These are phyloP conservation scores for Talaromyces pinophilus DNA, from an alignment of 2,329 filamentous ascomycete species.

Conservation along the genomic window DNA sequence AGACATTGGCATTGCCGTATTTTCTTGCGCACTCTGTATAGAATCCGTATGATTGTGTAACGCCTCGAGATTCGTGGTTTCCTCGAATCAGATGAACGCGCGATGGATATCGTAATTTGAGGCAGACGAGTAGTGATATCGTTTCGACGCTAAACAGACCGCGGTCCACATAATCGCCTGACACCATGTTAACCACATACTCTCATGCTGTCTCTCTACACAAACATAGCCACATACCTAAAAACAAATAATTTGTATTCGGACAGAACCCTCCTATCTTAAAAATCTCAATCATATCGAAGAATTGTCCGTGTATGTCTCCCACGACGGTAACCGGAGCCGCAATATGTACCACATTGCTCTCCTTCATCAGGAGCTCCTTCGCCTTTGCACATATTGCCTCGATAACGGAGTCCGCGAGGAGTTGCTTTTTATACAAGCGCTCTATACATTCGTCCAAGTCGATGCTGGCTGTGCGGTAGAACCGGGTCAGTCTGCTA, in stretches of 20 bases:
- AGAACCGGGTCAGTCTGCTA: background rate
- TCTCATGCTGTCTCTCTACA: background rate
- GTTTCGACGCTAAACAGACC: slow-evolving; percentile 99
- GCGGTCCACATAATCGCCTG: slow-evolving; percentile 96
- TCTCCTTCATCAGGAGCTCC: slow-evolving; percentile 98
- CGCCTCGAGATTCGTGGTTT: slow-evolving; percentile 95
- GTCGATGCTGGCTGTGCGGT: slow-evolving; percentile 77
- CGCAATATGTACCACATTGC: slow-evolving; percentile 96
- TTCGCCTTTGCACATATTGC: slow-evolving; percentile 99
- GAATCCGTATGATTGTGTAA: slow-evolving; percentile 98
- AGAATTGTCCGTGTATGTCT: slow-evolving; percentile 98
- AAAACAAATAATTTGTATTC: slow-evolving; percentile 96
- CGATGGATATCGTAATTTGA: slow-evolving; percentile 94
- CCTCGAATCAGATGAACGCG: slow-evolving; percentile 95
- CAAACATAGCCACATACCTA: slow-evolving; percentile 61
- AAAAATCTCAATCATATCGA: slow-evolving; percentile 98
- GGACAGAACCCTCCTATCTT: slow-evolving; percentile 96
- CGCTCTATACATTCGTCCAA: slow-evolving; percentile 97
- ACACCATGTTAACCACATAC: background rate
- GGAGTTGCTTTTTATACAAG: slow-evolving; percentile 93
- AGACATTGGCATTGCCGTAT: slow-evolving; percentile 97
- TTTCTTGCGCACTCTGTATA: slow-evolving; percentile 98
- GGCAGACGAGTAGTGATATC: slow-evolving; percentile 93
- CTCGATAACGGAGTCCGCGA: slow-evolving; percentile 97
- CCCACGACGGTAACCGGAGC: slow-evolving; percentile 96